A percentile compares a stretch with the other conserved stretches of the same genome.
Evolutionary conservation across 306 rosid species (phyloP).

Genomic region (Betula pendula): DNA sequence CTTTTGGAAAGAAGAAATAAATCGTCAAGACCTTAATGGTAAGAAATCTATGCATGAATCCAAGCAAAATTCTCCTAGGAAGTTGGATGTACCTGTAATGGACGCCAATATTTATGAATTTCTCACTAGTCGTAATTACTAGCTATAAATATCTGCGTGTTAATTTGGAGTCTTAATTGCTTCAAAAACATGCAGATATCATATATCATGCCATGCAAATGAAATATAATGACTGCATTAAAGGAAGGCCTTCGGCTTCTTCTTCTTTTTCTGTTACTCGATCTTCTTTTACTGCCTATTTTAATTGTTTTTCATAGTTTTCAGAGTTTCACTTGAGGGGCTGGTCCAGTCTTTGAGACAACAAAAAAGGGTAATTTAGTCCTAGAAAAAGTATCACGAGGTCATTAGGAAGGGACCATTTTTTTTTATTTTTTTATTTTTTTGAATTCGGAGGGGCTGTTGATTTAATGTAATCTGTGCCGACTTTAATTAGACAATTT

Average conservation of each 20-base stretch:
- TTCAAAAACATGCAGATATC: slow-evolving; percentile 18
- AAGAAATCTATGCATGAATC: neutral
- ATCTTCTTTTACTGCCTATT: neutral
- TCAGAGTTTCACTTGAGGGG: slow-evolving; percentile 22
- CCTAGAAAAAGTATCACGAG: slow-evolving; percentile 2
- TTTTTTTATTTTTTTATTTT: too few relatives aligned
- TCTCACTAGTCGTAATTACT: neutral
- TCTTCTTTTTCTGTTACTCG: slow-evolving; percentile 17
- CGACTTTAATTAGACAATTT: slow-evolving; percentile 6
- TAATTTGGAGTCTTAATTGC: slow-evolving; percentile 16
- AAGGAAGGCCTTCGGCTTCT: slow-evolving; percentile 22
- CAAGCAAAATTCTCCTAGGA: neutral
- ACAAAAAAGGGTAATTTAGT: slow-evolving; percentile 5
- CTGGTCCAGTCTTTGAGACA: slow-evolving; percentile 9
- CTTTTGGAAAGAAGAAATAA: neutral
- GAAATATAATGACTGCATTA: slow-evolving; percentile 20
- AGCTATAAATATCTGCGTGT: neutral
- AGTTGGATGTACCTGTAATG: neutral
- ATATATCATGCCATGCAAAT: slow-evolving; percentile 33
- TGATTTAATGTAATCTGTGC: neutral
- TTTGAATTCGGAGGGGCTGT: too few relatives aligned
- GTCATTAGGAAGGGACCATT: neutral
- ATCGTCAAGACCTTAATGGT: neutral
- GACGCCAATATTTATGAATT: neutral
- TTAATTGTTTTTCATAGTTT: neutral